Evolutionary conservation across 2,329 filamentous ascomycete genomes (phyloP).

Genomic region (Nemania serpens): DNA sequence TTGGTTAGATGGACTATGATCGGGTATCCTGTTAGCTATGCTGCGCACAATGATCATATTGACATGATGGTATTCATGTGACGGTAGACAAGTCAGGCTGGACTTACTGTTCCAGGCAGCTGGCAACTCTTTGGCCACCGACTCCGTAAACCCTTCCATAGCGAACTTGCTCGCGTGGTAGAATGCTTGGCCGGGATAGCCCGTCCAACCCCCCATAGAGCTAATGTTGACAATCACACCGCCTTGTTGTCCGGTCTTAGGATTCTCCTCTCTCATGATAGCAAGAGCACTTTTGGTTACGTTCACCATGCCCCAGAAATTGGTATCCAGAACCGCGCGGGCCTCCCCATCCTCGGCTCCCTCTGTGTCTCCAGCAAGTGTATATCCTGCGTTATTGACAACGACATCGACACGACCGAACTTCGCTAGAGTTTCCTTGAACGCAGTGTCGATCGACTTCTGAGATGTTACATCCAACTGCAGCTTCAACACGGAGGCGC

Average conservation of each 20-base stretch:
- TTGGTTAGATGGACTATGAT: no score
- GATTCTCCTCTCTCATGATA: slow-evolving; percentile 45
- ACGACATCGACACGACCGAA: slow-evolving; percentile 45
- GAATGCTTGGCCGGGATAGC: slow-evolving; percentile 43
- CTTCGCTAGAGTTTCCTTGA: slow-evolving; percentile 39
- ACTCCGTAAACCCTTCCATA: slow-evolving; percentile 53
- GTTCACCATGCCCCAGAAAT: slow-evolving; percentile 50
- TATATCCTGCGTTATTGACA: slow-evolving; percentile 43
- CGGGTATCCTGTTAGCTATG: no score
- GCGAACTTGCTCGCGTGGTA: slow-evolving; percentile 52
- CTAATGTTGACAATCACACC: slow-evolving; percentile 61
- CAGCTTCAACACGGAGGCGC: slow-evolving; percentile 48
- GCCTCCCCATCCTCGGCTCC: slow-evolving; percentile 41
- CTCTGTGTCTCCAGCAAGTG: slow-evolving; percentile 39
- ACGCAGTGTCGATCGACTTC: slow-evolving; percentile 43
- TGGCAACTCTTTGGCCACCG: slow-evolving; percentile 49
- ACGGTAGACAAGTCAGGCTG: no score
- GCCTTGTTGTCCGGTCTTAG: slow-evolving; percentile 42
- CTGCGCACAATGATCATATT: no score
- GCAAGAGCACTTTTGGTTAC: slow-evolving; percentile 46
- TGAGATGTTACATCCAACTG: slow-evolving; percentile 53
- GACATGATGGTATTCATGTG: no score
- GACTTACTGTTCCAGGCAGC: no score
- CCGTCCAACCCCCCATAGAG: slow-evolving; percentile 53
- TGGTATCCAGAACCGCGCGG: slow-evolving; percentile 47